These are phyloP conservation scores for Saccharum hybrid DNA, from an alignment of 202 grass and related monocot genomes.

Conservation along the genomic window DNA sequence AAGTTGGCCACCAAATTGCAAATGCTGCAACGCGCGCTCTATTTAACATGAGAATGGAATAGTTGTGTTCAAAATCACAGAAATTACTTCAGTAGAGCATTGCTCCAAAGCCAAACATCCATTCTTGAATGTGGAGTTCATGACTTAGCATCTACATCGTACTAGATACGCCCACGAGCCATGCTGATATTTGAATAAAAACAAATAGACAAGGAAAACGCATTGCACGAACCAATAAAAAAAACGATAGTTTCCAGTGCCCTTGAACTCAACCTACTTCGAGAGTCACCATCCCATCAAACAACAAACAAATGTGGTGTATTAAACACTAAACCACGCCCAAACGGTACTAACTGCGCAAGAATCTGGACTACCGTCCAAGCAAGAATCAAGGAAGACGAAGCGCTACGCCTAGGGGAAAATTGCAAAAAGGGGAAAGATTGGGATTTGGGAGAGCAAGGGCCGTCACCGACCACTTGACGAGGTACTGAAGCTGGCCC, in stretches of 20 bases:
- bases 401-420: background rate
- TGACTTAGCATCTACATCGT: background rate
- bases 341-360: background rate
- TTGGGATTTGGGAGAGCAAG: background rate
- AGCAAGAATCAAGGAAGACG: slow-evolving; percentile 9
- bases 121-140: background rate
- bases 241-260: too few relatives aligned
- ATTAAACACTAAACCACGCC: slow-evolving; percentile 20
- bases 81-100: slow-evolving; percentile 1
- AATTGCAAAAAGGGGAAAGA: background rate
- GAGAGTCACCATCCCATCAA: background rate
- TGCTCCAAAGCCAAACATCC: background rate
- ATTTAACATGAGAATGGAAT: slow-evolving; percentile 11
- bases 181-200: background rate
- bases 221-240: background rate
- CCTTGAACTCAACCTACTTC: background rate
- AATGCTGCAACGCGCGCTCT: background rate
- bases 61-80: slow-evolving; percentile 2
- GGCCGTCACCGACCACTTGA: slow-evolving; percentile 71
- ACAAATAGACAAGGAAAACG: slow-evolving; percentile 11
- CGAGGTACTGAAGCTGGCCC: slow-evolving; percentile 71
- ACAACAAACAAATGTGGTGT: background rate
- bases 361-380: background rate
- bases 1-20: slow-evolving; percentile 30
- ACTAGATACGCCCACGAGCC: background rate